phyloP scores from a whole-genome alignment of 2,329 filamentous ascomycete species.

The Trichoderma semiorbis region DNA sequence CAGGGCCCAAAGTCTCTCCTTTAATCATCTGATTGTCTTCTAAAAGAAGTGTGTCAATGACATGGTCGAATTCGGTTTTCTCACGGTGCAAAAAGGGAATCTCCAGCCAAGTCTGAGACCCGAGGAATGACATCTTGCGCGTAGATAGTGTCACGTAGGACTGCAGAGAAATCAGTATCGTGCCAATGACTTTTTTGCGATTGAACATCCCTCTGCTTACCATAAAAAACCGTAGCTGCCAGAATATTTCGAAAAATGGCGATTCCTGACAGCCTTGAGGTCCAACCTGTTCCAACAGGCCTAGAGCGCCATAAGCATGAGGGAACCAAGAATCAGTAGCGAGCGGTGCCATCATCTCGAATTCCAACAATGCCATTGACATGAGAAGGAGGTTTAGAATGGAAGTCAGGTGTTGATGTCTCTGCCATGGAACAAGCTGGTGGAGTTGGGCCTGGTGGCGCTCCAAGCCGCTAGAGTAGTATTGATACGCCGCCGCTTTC shows the following conservation, averaged over 20 bases:
- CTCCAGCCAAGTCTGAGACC: background rate
- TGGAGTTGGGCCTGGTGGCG: background rate
- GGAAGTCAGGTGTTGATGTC: background rate
- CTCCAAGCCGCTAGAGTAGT: background rate
- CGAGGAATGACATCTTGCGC: background rate
- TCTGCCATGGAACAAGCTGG: background rate
- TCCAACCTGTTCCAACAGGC: background rate
- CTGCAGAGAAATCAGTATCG: background rate
- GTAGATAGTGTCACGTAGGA: background rate
- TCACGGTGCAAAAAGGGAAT: background rate
- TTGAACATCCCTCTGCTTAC: background rate
- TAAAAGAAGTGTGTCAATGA: slow-evolving; percentile 2
- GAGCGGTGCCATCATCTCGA: slow-evolving; percentile 16
- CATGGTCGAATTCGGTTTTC: slow-evolving; percentile 12
- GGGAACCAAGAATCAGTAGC: slow-evolving; percentile 3
- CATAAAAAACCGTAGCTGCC: slow-evolving; percentile 9
- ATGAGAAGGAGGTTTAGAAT: background rate
- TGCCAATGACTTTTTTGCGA: too few relatives aligned
- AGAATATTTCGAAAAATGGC: slow-evolving; percentile 14
- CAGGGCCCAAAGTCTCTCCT: too few relatives aligned
- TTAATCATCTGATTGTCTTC: background rate
- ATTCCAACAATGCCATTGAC: slow-evolving; percentile 11
- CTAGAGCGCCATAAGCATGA: background rate
- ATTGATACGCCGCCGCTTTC: background rate
- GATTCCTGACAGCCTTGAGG: slow-evolving; percentile 5